Conservation (phyloP, 805 yeast species). For the Saccharomycodes ludwigii region DNA sequence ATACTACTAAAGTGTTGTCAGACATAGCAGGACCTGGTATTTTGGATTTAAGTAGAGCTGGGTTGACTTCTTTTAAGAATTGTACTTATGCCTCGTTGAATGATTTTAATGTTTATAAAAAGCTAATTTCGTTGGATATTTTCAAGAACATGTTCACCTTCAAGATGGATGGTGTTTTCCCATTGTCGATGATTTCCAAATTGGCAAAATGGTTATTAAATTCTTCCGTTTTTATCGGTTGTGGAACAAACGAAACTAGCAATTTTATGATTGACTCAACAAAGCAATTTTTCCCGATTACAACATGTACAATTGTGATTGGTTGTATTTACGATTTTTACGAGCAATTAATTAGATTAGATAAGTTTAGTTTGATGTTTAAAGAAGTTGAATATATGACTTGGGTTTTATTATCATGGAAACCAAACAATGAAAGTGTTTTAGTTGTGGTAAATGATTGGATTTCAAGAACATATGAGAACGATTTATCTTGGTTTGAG, state of each 20-base stretch:
- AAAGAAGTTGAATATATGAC: conserved; percentile 37
- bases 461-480: conserved; percentile 39
- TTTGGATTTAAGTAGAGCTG: conserved; percentile 18
- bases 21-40: conserved; percentile 49
- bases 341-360: conserved; percentile 44
- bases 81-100: conserved; percentile 24
- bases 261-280: conserved; percentile 24
- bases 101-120: conserved; percentile 24
- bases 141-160: conserved; percentile 19
- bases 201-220: conserved; percentile 13
- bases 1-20: conserved; percentile 32
- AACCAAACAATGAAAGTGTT: conserved; percentile 32
- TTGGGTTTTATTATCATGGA: conserved; percentile 46
- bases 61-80: conserved; percentile 25
- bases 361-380: conserved; percentile 33
- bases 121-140: conserved; percentile 12
- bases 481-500: conserved; percentile 40
- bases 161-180: conserved; percentile 13
- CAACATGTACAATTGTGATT: conserved; percentile 29
- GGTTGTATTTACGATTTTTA: conserved; percentile 42
- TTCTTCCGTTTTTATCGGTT: conserved; percentile 10
- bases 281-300: conserved; percentile 33
- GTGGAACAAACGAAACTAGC: conserved; percentile 14
- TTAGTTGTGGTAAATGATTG: conserved; percentile 40
- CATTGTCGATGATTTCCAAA: conserved; percentile 21